Conservation (phyloP, 495 filamentous ascomycete genomes). For the Tuber magnatum region DNA sequence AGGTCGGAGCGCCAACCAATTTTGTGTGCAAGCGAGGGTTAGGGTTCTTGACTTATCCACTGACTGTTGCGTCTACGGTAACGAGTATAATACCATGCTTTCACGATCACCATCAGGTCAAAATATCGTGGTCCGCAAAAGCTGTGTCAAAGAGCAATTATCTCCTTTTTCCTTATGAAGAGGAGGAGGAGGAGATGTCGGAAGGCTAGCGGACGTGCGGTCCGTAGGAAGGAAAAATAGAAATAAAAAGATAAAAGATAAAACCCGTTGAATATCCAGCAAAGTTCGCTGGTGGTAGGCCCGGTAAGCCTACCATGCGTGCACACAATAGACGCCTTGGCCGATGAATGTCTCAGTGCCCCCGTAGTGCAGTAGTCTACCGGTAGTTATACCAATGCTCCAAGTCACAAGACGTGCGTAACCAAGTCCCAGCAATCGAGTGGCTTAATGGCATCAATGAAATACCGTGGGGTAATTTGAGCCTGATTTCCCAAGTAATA, state of each 20-base stretch:
- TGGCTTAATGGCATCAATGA: neutral
- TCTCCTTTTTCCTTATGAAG: neutral
- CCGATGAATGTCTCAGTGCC: neutral
- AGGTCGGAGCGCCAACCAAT: no score
- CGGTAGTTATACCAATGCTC: neutral
- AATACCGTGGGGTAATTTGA: neutral
- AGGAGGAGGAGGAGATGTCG: neutral
- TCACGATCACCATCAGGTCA: neutral
- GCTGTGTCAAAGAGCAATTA: neutral
- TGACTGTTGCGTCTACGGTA: no score
- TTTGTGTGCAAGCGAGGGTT: no score
- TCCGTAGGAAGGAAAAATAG: neutral
- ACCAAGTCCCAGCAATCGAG: neutral
- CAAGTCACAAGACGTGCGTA: neutral
- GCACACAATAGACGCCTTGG: neutral
- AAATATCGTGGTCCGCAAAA: neutral
- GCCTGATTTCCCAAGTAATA: neutral
- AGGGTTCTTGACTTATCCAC: no score
- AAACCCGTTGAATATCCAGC: neutral
- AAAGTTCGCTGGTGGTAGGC: neutral
- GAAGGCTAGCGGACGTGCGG: neutral
- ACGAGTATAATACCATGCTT: neutral
- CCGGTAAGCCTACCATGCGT: neutral
- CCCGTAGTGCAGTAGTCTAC: neutral
- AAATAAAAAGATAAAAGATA: no score